Percentiles rank a stretch among this genome's conserved stretches.
Evolutionary conservation across 371 early-diverging fungal species (phyloP).

Genomic region (Polyrhizophydium stewartii): DNA sequence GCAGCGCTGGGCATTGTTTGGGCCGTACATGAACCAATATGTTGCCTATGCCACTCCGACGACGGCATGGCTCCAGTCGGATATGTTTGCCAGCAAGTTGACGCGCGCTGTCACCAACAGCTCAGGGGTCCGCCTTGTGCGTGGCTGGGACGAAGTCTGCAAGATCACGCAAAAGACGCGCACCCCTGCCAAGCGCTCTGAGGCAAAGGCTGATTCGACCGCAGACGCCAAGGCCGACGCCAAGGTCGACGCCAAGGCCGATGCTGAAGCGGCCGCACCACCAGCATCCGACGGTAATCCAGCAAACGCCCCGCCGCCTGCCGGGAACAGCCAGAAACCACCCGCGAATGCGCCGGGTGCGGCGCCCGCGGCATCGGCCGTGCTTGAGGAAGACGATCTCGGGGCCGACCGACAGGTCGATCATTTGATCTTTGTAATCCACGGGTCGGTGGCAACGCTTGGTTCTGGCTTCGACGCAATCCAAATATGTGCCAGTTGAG

Average conservation of each 20-base stretch:
- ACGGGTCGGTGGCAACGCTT: conserved; percentile 46
- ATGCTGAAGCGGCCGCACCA: too few species aligned
- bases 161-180: too few species aligned
- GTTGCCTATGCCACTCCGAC: conserved; percentile 61
- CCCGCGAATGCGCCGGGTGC: too few species aligned
- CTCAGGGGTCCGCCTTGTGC: conserved; percentile 63
- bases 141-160: conserved; percentile 72
- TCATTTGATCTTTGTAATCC: conserved; percentile 74
- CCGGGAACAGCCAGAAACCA: too few species aligned
- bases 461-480: too few species aligned
- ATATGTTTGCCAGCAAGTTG: conserved; percentile 59
- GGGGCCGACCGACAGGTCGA: conserved; percentile 64
- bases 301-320: too few species aligned
- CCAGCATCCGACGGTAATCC: too few species aligned
- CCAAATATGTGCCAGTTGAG: background rate
- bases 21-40: conserved; percentile 72
- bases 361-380: background rate
- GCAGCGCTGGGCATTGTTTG: conserved; percentile 65
- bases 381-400: conserved; percentile 23
- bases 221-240: too few species aligned
- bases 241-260: too few species aligned
- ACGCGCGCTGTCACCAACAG: conserved; percentile 66
- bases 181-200: too few species aligned
- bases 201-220: too few species aligned
- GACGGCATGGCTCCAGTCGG: conserved; percentile 63